phyloP scores from a whole-genome alignment of 129 eudicot genomes.

The Oenanthe sinensis region DNA sequence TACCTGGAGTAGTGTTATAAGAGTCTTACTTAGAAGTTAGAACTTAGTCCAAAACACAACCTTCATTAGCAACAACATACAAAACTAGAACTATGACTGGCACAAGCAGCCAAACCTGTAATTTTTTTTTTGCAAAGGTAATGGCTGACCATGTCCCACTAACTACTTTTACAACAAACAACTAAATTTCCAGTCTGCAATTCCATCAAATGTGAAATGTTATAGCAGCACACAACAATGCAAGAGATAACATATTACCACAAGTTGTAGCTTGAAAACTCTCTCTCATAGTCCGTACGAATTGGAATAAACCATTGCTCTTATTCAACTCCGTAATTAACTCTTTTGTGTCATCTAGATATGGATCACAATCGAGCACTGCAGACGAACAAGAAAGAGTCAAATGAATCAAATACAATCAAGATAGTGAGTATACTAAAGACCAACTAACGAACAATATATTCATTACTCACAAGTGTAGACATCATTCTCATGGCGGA shows the following conservation, averaged over 20 bases:
- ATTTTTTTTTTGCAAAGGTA: background rate
- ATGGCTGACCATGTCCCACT: background rate
- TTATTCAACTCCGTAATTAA: conserved; percentile 34
- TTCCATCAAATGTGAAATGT: background rate
- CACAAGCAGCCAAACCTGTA: background rate
- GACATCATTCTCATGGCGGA: conserved; percentile 54
- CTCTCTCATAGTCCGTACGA: conserved; percentile 72
- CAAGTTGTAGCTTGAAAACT: conserved; percentile 52
- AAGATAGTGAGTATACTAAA: background rate
- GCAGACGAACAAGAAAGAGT: background rate
- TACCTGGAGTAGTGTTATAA: conserved; percentile 39
- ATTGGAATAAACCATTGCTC: conserved; percentile 64
- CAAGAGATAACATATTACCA: conserved; percentile 32
- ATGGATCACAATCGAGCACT: conserved; percentile 48
- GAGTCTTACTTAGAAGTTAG: background rate
- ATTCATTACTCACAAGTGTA: conserved; percentile 55
- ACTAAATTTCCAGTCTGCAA: background rate
- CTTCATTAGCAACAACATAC: conserved; percentile 1
- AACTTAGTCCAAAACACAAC: background rate
- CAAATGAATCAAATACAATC: background rate
- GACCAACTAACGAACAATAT: background rate
- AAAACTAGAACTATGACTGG: too few species aligned
- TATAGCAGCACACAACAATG: conserved; percentile 9
- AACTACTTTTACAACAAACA: background rate
- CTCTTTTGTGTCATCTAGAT: conserved; percentile 27